A percentile compares a stretch with the other conserved stretches of the same genome.
These are phyloP conservation scores for Nakaseomyces delphensis DNA, from an alignment of 1,139 yeast genomes.

Conservation along the genomic window DNA sequence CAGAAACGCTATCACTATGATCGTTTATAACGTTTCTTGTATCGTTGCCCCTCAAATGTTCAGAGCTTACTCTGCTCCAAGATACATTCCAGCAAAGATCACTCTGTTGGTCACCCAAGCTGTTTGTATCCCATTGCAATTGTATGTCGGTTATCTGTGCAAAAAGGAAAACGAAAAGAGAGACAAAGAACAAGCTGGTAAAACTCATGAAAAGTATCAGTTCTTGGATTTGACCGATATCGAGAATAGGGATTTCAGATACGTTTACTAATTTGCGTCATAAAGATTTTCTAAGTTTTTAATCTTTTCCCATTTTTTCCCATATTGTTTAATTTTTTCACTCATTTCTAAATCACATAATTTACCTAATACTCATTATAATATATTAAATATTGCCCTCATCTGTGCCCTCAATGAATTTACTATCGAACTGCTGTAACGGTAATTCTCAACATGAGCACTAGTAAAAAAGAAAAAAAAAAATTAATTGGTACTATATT, in stretches of 20 bases:
- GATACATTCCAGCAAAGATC: slow-evolving; percentile 41
- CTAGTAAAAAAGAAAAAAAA: background rate
- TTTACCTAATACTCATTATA: background rate
- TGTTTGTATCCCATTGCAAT: slow-evolving; percentile 33
- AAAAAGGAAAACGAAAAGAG: slow-evolving; percentile 37
- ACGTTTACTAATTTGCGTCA: slow-evolving; percentile 24
- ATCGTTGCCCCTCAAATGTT: slow-evolving; percentile 67
- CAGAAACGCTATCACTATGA: slow-evolving; percentile 49
- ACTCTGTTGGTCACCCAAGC: slow-evolving; percentile 39
- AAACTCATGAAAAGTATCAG: slow-evolving; percentile 33
- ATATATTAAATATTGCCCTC: background rate
- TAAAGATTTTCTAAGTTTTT: background rate
- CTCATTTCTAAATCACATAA: background rate
- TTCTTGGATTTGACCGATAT: slow-evolving; percentile 60
- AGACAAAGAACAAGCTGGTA: slow-evolving; percentile 32
- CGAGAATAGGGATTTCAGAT: slow-evolving; percentile 57
- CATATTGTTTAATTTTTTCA: background rate
- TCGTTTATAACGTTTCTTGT: slow-evolving; percentile 62
- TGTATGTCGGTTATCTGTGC: slow-evolving; percentile 33
- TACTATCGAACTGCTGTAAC: too few relatives aligned
- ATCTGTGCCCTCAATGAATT: background rate
- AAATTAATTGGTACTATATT: too few relatives aligned
- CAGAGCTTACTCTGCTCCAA: slow-evolving; percentile 44
- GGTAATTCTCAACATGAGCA: too few relatives aligned
- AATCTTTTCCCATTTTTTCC: background rate